Conservation (phyloP, 768 basidiomycete species). For the Lactarius evosmus region DNA sequence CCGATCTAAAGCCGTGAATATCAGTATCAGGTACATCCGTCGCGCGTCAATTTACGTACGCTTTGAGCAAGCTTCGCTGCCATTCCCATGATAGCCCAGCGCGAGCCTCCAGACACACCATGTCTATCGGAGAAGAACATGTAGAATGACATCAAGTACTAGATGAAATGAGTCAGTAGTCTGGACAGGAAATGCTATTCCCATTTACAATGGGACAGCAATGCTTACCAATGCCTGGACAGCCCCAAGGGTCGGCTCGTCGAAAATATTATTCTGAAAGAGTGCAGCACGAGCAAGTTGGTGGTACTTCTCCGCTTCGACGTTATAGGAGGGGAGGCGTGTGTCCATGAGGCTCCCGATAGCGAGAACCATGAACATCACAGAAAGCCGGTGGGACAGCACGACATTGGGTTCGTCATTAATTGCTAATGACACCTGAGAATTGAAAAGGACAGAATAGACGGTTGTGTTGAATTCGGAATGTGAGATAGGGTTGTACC, state of each 20-base stretch:
- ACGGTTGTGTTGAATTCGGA: conserved; percentile 51
- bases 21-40: conserved; percentile 26
- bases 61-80: conserved; percentile 69
- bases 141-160: conserved; percentile 55
- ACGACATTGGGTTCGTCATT: conserved; percentile 39
- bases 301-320: conserved; percentile 57
- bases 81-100: conserved; percentile 71
- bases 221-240: conserved; percentile 59
- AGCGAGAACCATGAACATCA: conserved; percentile 61
- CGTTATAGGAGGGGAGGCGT: conserved; percentile 47
- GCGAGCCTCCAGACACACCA: conserved; percentile 38
- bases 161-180: conserved; percentile 28
- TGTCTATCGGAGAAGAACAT: conserved; percentile 46
- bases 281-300: conserved; percentile 59
- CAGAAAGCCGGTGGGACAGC: conserved; percentile 52
- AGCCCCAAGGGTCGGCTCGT: conserved; percentile 58
- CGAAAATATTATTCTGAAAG: conserved; percentile 58
- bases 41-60: conserved; percentile 37
- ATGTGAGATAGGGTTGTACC: conserved; percentile 63
- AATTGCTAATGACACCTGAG: conserved; percentile 44
- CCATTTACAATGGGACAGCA: conserved; percentile 12
- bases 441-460: conserved; percentile 51
- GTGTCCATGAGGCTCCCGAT: conserved; percentile 62
- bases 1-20: conserved; percentile 47
- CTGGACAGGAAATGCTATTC: not conserved